These are phyloP conservation scores for Parastagonospora nodorum DNA, from an alignment of 2,329 filamentous ascomycete genomes.

Conservation along the genomic window DNA sequence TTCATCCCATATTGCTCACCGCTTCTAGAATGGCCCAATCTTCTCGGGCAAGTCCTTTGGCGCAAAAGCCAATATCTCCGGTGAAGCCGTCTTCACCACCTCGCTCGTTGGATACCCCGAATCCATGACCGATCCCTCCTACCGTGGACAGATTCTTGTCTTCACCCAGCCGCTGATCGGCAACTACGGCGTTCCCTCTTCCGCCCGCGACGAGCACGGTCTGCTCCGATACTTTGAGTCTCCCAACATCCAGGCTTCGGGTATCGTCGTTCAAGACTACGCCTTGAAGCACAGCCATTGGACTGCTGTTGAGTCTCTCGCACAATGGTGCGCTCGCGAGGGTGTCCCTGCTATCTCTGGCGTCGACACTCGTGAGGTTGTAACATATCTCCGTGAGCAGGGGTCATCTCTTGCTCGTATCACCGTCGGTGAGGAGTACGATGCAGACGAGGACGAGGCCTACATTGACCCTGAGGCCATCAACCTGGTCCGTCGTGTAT, in stretches of 20 bases:
- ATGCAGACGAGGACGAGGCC: constrained; percentile 96
- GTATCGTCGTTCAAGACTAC: constrained; percentile 94
- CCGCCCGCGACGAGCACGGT: constrained; percentile 81
- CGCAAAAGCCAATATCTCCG: constrained; percentile 94
- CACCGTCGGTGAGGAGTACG: constrained; percentile 95
- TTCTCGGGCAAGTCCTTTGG: constrained; percentile 97
- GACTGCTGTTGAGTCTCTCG: constrained; percentile 94
- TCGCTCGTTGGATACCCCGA: constrained; percentile 98
- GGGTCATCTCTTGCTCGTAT: constrained; percentile 95
- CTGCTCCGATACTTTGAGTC: constrained; percentile 98
- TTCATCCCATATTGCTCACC: constrained; percentile 37
- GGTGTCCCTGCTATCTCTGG: constrained; percentile 95
- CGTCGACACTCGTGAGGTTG: constrained; percentile 95
- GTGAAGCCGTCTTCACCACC: constrained; percentile 98
- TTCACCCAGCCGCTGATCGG: constrained; percentile 98
- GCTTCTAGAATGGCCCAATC: constrained; percentile 79
- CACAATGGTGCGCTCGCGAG: constrained; percentile 94
- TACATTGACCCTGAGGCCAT: constrained; percentile 95
- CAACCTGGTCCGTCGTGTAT: constrained; percentile 94
- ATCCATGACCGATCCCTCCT: constrained; percentile 73
- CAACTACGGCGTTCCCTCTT: constrained; percentile 96
- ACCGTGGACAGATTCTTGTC: constrained; percentile 89
- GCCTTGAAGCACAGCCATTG: constrained; percentile 96
- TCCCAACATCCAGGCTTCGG: constrained; percentile 93
- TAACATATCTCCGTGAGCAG: constrained; percentile 93